These are phyloP conservation scores for Ophiostoma australiae DNA, from an alignment of 2,329 filamentous ascomycete species.

Conservation along the genomic window DNA sequence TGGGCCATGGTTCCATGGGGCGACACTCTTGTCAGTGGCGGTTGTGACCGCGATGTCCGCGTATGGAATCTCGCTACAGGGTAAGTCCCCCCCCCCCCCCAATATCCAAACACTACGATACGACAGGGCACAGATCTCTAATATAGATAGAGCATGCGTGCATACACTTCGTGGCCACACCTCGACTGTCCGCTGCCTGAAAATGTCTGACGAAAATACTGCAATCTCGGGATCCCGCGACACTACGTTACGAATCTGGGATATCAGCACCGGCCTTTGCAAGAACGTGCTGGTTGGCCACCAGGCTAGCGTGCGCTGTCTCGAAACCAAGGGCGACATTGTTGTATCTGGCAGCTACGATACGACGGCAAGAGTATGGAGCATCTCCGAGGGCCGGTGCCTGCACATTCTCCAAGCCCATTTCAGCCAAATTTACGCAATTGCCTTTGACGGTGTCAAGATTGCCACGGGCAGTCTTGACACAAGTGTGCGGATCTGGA, in stretches of 20 bases:
- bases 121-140: background rate
- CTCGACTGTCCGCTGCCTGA: slow-evolving; percentile 91
- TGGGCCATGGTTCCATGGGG: slow-evolving; percentile 99
- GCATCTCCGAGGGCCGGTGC: slow-evolving; percentile 90
- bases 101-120: background rate
- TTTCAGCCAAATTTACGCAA: slow-evolving; percentile 98
- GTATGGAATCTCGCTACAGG: slow-evolving; percentile 96
- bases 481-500: slow-evolving; percentile 96
- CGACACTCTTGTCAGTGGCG: slow-evolving; percentile 89
- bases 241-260: slow-evolving; percentile 92
- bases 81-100: no score
- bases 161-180: slow-evolving; percentile 91
- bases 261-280: slow-evolving; percentile 81
- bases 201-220: slow-evolving; percentile 92
- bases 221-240: slow-evolving; percentile 96
- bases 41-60: slow-evolving; percentile 91
- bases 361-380: slow-evolving; percentile 95
- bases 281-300: slow-evolving; percentile 90
- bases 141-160: slow-evolving; percentile 55
- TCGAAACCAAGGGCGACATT: slow-evolving; percentile 93
- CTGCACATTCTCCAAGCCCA: slow-evolving; percentile 85
- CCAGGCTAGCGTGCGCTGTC: slow-evolving; percentile 88
- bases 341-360: slow-evolving; percentile 99
- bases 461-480: slow-evolving; percentile 95
- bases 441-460: slow-evolving; percentile 89